Conservation (phyloP, 1,284 basidiomycete species). For the Schizopora paradoxa region DNA sequence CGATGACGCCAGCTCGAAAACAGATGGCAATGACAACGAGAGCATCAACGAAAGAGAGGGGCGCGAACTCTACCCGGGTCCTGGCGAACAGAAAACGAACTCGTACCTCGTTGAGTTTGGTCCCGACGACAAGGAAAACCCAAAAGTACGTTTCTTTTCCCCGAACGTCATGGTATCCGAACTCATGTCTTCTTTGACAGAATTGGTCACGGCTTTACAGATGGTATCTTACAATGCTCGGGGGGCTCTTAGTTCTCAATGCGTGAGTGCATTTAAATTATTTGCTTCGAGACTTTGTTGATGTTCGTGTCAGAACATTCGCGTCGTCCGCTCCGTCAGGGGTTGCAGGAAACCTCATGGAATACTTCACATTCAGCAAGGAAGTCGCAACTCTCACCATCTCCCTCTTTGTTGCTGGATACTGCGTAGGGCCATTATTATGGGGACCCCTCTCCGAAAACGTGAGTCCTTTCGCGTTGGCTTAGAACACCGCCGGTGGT, state of each 20-base stretch:
- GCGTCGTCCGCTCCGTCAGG: conserved; percentile 52
- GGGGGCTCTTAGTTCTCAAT: conserved; percentile 20
- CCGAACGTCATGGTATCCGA: neutral
- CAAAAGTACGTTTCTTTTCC: conserved; percentile 29
- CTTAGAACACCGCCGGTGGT: neutral
- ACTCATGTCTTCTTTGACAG: conserved; percentile 28
- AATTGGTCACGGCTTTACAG: conserved; percentile 49
- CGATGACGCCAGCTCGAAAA: too few species aligned
- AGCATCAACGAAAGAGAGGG: conserved; percentile 15
- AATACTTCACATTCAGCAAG: conserved; percentile 44
- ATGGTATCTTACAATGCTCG: conserved; percentile 54
- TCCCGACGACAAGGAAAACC: conserved; percentile 36
- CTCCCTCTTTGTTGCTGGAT: conserved; percentile 52
- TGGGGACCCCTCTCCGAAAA: conserved; percentile 4
- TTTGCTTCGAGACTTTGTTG: conserved; percentile 3
- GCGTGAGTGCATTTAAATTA: conserved; percentile 8
- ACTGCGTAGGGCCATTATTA: conserved; percentile 29
- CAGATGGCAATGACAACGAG: conserved; percentile 4
- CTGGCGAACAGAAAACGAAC: conserved; percentile 20
- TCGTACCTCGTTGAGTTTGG: conserved; percentile 32
- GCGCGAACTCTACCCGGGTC: conserved; percentile 14
- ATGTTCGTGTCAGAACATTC: conserved; percentile 31
- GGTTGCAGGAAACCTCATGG: conserved; percentile 52
- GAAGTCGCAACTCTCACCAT: conserved; percentile 57
- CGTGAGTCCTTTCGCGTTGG: conserved; percentile 1